A percentile compares a stretch with the other conserved stretches of the same genome.
Conservation (phyloP, 2,329 filamentous ascomycete genomes). For the Pseudogymnoascus sp. region DNA sequence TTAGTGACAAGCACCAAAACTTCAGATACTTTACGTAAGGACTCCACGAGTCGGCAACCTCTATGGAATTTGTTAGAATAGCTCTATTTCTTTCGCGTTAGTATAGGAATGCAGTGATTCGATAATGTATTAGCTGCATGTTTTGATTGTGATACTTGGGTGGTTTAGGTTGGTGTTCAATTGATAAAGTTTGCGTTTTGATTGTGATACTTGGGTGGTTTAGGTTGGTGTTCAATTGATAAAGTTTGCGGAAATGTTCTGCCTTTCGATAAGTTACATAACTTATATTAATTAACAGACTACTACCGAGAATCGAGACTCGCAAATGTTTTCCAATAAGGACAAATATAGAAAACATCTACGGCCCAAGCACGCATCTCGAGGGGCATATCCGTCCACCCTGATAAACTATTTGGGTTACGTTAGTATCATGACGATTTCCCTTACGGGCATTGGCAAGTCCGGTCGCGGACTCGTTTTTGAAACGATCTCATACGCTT, state of each 20-base stretch:
- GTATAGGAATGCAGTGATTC: background rate
- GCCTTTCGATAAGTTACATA: background rate
- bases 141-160: background rate
- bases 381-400: background rate
- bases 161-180: background rate
- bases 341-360: background rate
- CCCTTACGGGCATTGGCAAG: too few species aligned
- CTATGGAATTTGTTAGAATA: background rate
- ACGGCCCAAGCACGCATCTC: background rate
- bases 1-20: conserved; percentile 36
- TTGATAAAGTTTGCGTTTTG: background rate
- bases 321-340: background rate
- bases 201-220: background rate
- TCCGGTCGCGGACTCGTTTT: too few species aligned
- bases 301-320: background rate
- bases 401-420: too few species aligned
- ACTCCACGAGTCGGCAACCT: background rate
- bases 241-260: background rate
- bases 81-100: background rate
- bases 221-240: background rate
- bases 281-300: background rate
- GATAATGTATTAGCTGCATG: background rate
- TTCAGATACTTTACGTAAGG: conserved; percentile 38
- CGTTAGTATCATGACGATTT: too few species aligned
- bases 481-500: too few species aligned